phyloP scores from a whole-genome alignment of 768 basidiomycete species.

The Pleurotus giganteus region DNA sequence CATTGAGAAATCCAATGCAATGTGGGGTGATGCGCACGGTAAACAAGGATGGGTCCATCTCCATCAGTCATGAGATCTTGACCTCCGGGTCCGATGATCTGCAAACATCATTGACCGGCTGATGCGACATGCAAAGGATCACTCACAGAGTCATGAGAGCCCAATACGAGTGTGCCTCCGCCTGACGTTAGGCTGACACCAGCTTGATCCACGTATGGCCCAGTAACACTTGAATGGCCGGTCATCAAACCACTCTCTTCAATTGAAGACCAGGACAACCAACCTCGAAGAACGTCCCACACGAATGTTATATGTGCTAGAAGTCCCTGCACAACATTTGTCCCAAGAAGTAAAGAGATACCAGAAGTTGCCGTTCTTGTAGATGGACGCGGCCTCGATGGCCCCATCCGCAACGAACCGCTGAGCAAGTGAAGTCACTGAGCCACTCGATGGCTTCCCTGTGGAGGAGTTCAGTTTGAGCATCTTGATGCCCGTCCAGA shows the following conservation, averaged over 20 bases:
- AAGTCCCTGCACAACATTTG: conserved; percentile 46
- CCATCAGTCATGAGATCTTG: conserved; percentile 38
- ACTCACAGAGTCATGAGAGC: conserved; percentile 39
- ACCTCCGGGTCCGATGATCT: conserved; percentile 56
- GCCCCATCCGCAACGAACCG: conserved; percentile 43
- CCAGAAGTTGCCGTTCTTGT: conserved; percentile 42
- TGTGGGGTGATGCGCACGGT: conserved; percentile 20
- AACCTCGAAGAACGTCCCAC: conserved; percentile 49
- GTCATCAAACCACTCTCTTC: not conserved
- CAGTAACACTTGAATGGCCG: conserved; percentile 29
- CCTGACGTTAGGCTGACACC: conserved; percentile 44
- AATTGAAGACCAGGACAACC: conserved; percentile 10
- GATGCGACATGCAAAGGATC: not conserved
- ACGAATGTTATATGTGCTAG: conserved; percentile 59
- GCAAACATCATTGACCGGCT: not conserved
- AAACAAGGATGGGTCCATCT: conserved; percentile 24
- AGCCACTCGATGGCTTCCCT: conserved; percentile 35
- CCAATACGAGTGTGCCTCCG: conserved; percentile 52
- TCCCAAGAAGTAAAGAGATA: conserved; percentile 61
- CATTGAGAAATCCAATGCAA: not conserved
- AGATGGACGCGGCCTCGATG: conserved; percentile 48
- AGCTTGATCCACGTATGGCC: conserved; percentile 44
- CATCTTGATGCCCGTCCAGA: conserved; percentile 55
- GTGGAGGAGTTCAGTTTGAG: conserved; percentile 36
- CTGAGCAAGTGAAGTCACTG: conserved; percentile 42